Conservation (phyloP, 768 basidiomycete species). For the Kwoniella shandongensis region DNA sequence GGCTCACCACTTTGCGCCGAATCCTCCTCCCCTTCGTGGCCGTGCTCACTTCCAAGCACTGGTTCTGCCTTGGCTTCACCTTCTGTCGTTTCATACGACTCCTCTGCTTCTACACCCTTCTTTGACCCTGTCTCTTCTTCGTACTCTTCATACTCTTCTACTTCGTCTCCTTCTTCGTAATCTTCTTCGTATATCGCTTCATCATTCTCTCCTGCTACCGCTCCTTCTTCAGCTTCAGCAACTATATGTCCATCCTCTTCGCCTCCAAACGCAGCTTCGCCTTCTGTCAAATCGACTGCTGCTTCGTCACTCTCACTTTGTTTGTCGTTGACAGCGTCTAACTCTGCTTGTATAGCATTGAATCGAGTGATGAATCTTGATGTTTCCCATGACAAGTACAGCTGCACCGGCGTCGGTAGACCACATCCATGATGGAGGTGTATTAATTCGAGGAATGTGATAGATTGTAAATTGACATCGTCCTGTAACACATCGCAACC, state of each 20-base stretch:
- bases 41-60: conserved; percentile 8
- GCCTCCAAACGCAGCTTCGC: conserved; percentile 81
- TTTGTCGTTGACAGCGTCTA: conserved; percentile 12
- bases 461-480: conserved; percentile 31
- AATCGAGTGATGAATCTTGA: conserved; percentile 26
- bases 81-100: not conserved
- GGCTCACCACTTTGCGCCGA: conserved; percentile 23
- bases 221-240: not conserved
- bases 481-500: conserved; percentile 21
- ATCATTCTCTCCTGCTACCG: conserved; percentile 61
- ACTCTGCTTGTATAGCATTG: conserved; percentile 27
- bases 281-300: conserved; percentile 77
- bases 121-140: conserved; percentile 2
- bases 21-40: conserved; percentile 6
- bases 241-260: conserved; percentile 70
- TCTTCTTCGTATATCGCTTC: conserved; percentile 78
- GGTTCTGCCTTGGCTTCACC: conserved; percentile 4
- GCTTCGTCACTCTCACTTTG: conserved; percentile 55
- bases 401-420: conserved; percentile 27
- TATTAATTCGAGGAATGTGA: conserved; percentile 56
- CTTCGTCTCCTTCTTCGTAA: conserved; percentile 80
- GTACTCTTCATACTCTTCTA: conserved; percentile 60
- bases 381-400: conserved; percentile 34
- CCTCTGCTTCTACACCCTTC: conserved; percentile 7
- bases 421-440: conserved; percentile 33